Percentiles rank a stretch among this genome's conserved stretches.
These are phyloP conservation scores for Camellia granthamiana DNA, from an alignment of 148 eudicot genomes.

Conservation along the genomic window DNA sequence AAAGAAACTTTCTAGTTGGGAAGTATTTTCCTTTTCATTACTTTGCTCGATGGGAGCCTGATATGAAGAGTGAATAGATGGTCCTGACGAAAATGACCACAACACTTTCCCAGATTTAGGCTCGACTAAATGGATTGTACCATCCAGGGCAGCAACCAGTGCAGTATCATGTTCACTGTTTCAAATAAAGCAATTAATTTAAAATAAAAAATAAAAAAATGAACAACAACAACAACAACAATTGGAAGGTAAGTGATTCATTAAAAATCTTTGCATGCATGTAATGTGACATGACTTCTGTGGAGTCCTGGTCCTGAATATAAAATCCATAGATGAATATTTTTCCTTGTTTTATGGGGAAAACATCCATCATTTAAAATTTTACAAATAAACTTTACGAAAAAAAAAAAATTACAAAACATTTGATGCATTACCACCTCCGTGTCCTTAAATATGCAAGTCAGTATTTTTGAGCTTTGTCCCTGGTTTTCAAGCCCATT, in stretches of 20 bases:
- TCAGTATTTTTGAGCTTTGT: too few relatives aligned
- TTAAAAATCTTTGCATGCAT: background rate
- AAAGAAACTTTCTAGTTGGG: constrained; percentile 43
- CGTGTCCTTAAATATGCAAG: background rate
- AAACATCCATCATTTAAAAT: too few relatives aligned
- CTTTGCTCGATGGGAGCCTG: constrained; percentile 50
- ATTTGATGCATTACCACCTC: background rate
- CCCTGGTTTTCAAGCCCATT: too few relatives aligned
- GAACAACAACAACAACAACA: background rate
- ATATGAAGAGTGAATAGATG: constrained; percentile 70
- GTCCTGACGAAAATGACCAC: constrained; percentile 89
- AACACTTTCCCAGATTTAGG: constrained; percentile 55
- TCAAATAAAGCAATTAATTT: background rate
- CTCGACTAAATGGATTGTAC: constrained; percentile 68
- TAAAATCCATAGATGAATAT: background rate
- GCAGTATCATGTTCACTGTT: constrained; percentile 56
- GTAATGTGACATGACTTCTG: background rate
- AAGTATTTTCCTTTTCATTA: constrained; percentile 37
- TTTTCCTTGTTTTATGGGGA: background rate
- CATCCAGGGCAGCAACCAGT: constrained; percentile 78
- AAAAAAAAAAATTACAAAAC: background rate
- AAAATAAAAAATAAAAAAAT: background rate
- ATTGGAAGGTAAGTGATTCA: background rate
- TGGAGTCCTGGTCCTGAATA: too few relatives aligned
- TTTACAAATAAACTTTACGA: background rate